Evolutionary conservation across 2,329 filamentous ascomycete genomes (phyloP), one percentile per base, ranked within the genome.

Genomic region (Trichophyton rubrum): DNA sequence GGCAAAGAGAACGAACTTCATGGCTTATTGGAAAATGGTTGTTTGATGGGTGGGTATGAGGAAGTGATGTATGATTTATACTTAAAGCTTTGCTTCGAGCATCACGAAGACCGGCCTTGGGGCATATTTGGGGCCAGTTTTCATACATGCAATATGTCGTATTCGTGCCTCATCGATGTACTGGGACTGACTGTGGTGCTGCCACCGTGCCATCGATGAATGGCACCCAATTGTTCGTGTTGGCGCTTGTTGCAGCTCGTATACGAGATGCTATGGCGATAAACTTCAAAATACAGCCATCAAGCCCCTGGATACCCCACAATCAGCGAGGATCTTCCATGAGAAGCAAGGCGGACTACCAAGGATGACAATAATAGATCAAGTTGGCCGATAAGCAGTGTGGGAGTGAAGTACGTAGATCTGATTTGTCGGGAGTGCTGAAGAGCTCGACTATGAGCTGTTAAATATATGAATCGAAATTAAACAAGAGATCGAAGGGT

Each of bases 161-260:
- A 27, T 55, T 55, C 27, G 20, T 35, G 22, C 45, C 24, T 22
- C 45, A 27, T 15, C 9, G 8, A 55, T 9, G 17, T 9, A 3
- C 13, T 20, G 27, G 51, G 33, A 1, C 27, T 55, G 27, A 7
- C 27, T 35, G 24, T 35, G 27, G 51, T 13, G 51, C 27, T 55
- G 51, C 11, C 51, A 55, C 51, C 51, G 27, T 55, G 51, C 51
- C 51, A 55, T 55, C 27, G 51, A 20, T 55, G 51, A 55, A 55
- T 55, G 51, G 51, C 8, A 55, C 51, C 24, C 13, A 22, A 43
- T 9, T 55, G 11, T 55, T 55, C 51, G 51, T 55, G 51, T 55
- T 55, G 3, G 30, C 17, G 30, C 24, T 55, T 55, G 24, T 6
- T 17, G n/a, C n/a, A 17, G 24, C 30, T 55, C 51, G 30, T 33